Evolutionary conservation across 306 rosid genomes (phyloP), one percentile per base, ranked within the genome.

Genomic region (Begonia fuchsioides): DNA sequence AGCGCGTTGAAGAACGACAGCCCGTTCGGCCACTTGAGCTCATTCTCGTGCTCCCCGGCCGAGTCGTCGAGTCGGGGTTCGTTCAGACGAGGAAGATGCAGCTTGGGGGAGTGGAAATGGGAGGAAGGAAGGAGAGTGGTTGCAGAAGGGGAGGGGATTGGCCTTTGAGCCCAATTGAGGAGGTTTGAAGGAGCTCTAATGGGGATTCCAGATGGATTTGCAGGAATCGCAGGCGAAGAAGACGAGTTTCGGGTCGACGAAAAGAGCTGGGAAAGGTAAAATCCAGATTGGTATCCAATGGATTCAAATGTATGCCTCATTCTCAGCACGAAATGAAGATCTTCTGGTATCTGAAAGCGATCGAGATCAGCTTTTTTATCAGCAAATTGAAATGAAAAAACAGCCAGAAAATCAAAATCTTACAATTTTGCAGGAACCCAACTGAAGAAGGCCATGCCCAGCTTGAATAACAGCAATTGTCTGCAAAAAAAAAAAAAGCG

Each of bases 401-500:
- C 35, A 26, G 35, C 35, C 5, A 26, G 7, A 26, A 26, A 26
- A 26, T 40, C 16, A 3, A 17, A 12, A 14, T 49, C 98, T 79
- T 56, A 92, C 99, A 77, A 82, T 92, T 68, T 92, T 92, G 83
- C 99, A 92, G 53, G 99, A 92, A 63, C 99, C 99, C 60, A 92
- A 72, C 44, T 92, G 99, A 18, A 92, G 94, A 66, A 92, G 99
- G 55, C 99, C 99, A 66, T 92, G 99, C 0, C 99, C 99, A 64
- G 99, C 99, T 80, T 92, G 99, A 72, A 92, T 92, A 3, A 92
- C 99, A 72, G 99, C 99, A 43, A 92, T 92, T 14, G 99, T 92
- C 99, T 92, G 35, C 8, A 26, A 26, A 8, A n/a, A n/a, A n/a
- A n/a, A n/a, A n/a, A 26, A 26, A 26, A 4, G 35, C 7, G 35